Evolutionary conservation across 2,329 filamentous ascomycete genomes (phyloP), one percentile per base, ranked within the genome.

Genomic region (Fonsecaea multimorphosa): DNA sequence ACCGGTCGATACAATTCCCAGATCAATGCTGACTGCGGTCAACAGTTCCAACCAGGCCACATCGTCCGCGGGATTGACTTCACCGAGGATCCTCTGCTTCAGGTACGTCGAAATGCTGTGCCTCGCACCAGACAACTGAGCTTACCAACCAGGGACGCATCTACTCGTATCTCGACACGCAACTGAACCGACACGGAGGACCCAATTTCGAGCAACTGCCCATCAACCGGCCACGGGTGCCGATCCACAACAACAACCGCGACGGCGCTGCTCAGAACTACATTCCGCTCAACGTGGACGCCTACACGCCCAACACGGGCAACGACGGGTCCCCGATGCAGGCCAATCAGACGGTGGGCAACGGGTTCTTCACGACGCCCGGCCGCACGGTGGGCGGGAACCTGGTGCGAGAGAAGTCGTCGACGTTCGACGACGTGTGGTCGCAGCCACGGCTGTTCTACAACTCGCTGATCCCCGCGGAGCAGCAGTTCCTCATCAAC

Each of bases 171-270:
- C 31, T 56, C 16, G 54, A 56, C n/a, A 56, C 54, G 5, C 54
- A 56, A 40, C n/a, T 56, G 11, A 56, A 56, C 54, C 14, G 54
- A n/a, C 29, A 56, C 54, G 54, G 54, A 5, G 54, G 54, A 1
- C 54, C 54, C 29, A 56, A 56, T 19, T 56, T 56, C n/a, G 54
- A 56, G 22, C 54, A 56, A 27, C 32, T 56, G 16, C 54, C 54
- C 8, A 56, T 56, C 54, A 56, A 56, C 31, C 54, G 54, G 12
- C 54, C 54, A 1, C 54, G 32, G 7, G 32, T 56, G 22, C 54
- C 54, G 14, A 56, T 56, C 54, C 54, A 56, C n/a, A 56, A 56
- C 54, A 56, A 56, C 54, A 56, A 56, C 54, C 54, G 54, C 2
- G 54, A 56, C n/a, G 54, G 54, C 8, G 29, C 32, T 24, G 29